These are phyloP conservation scores for Wallacemonas sp. DNA, from an alignment of 208 protist genomes.

Conservation along the genomic window DNA sequence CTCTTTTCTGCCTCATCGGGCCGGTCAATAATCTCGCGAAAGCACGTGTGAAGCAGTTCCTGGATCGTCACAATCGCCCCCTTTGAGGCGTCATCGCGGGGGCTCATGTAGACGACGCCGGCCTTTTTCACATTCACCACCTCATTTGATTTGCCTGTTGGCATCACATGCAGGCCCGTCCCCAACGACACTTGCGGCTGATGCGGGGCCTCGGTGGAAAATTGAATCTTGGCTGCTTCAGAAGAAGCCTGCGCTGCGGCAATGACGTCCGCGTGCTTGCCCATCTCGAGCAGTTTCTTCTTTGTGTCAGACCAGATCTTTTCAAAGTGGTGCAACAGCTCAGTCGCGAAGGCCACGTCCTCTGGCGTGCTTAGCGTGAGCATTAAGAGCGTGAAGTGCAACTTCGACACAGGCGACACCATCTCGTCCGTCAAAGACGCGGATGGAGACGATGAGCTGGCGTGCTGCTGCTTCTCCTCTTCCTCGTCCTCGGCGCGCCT, in stretches of 20 bases:
- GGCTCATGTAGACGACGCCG: slow-evolving; percentile 77
- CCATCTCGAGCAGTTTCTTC: slow-evolving; percentile 11
- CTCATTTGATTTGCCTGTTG: slow-evolving; percentile 21
- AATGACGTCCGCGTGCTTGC: not conserved
- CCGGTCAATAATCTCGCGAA: slow-evolving; percentile 57
- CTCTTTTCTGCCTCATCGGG: slow-evolving; percentile 30
- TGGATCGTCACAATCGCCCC: slow-evolving; percentile 39
- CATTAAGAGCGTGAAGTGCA: slow-evolving; percentile 81
- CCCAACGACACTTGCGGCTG: slow-evolving; percentile 33
- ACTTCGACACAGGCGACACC: slow-evolving; percentile 34
- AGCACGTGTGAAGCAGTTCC: slow-evolving; percentile 42
- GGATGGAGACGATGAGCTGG: not conserved
- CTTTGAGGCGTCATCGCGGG: slow-evolving; percentile 35
- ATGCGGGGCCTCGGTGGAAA: not conserved
- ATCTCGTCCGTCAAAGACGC: slow-evolving; percentile 33
- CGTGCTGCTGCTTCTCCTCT: too few species aligned
- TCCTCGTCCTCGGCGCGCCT: not conserved
- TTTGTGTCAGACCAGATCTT: slow-evolving; percentile 14
- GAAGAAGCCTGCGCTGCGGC: not conserved
- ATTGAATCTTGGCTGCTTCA: not conserved
- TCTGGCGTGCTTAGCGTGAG: slow-evolving; percentile 51
- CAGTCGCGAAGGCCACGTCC: slow-evolving; percentile 52
- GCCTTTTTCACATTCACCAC: slow-evolving; percentile 33
- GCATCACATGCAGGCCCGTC: slow-evolving; percentile 59
- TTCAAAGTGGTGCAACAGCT: slow-evolving; percentile 36